phyloP scores from a whole-genome alignment of 2,329 filamentous ascomycete genomes.

The Tolypocladium endophyticum region DNA sequence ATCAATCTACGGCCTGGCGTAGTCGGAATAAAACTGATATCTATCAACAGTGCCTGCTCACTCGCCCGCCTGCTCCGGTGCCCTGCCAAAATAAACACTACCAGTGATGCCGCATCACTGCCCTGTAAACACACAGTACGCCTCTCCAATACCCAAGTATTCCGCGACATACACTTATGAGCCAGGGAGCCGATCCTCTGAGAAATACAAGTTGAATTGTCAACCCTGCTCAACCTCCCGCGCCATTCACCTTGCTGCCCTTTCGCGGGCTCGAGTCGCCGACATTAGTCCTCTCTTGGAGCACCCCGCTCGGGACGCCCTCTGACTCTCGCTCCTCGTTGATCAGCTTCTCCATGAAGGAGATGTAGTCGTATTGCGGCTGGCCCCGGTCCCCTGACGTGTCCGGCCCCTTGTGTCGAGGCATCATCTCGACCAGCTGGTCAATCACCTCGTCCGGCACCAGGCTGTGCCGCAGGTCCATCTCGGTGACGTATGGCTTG shows the following conservation, averaged over 20 bases:
- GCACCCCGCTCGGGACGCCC: conserved; percentile 16
- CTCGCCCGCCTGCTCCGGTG: background rate
- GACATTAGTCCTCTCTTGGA: conserved; percentile 24
- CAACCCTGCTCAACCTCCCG: conserved; percentile 4
- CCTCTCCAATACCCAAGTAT: background rate
- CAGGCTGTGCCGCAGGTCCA: conserved; percentile 87
- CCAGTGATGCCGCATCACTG: background rate
- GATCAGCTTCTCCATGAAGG: conserved; percentile 88
- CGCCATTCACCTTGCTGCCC: conserved; percentile 23
- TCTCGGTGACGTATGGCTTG: conserved; percentile 96
- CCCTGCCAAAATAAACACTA: background rate
- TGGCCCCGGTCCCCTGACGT: conserved; percentile 73
- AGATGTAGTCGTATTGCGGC: conserved; percentile 91
- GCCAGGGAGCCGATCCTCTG: background rate
- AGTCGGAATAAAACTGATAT: background rate
- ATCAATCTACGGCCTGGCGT: background rate
- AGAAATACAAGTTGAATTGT: background rate
- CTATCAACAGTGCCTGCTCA: background rate
- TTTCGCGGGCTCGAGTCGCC: conserved; percentile 21
- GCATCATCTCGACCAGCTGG: conserved; percentile 80
- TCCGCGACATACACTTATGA: no score
- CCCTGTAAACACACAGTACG: background rate
- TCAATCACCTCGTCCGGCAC: conserved; percentile 97
- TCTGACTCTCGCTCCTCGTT: conserved; percentile 22
- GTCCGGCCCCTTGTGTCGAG: conserved; percentile 72